These are phyloP conservation scores for Coriaria nepalensis DNA, from an alignment of 306 rosid genomes.

Conservation along the genomic window DNA sequence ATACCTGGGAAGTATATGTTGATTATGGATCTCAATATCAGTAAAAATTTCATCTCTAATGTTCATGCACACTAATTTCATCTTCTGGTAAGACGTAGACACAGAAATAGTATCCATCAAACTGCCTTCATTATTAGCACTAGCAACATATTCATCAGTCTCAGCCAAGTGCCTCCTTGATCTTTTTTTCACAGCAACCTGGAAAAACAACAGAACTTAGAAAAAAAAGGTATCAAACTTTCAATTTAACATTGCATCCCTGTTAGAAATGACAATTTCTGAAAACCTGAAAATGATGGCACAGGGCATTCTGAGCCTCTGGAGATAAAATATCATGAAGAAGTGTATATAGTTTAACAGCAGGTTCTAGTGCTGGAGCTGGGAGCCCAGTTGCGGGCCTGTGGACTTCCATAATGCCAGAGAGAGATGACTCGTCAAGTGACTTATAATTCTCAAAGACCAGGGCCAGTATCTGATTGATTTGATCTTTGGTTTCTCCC, in stretches of 20 bases:
- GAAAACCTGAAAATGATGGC: slow-evolving; percentile 93
- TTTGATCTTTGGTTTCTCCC: slow-evolving; percentile 89
- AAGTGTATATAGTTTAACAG: slow-evolving; percentile 76
- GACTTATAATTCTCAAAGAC: slow-evolving; percentile 88
- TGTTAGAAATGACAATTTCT: slow-evolving; percentile 13
- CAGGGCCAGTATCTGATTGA: slow-evolving; percentile 66
- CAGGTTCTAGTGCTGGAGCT: slow-evolving; percentile 88
- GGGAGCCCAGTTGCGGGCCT: slow-evolving; percentile 58
- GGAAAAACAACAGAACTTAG: slow-evolving; percentile 17
- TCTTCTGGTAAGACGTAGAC: slow-evolving; percentile 74
- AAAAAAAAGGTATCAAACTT: slow-evolving; percentile 7
- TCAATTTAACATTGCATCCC: slow-evolving; percentile 11
- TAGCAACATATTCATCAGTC: slow-evolving; percentile 78
- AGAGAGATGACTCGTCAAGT: slow-evolving; percentile 65
- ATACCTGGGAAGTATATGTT: slow-evolving; percentile 94
- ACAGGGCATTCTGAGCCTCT: slow-evolving; percentile 77
- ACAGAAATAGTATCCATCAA: slow-evolving; percentile 41
- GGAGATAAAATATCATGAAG: slow-evolving; percentile 94
- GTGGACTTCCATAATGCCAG: slow-evolving; percentile 71
- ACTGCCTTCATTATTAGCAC: slow-evolving; percentile 51
- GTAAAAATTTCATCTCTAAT: slow-evolving; percentile 60
- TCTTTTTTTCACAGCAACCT: slow-evolving; percentile 95
- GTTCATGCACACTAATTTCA: slow-evolving; percentile 63
- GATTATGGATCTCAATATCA: slow-evolving; percentile 86
- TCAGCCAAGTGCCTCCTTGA: slow-evolving; percentile 73